Evolutionary conservation across 768 basidiomycete genomes (phyloP).

Genomic region (Cystoderma amianthinum): DNA sequence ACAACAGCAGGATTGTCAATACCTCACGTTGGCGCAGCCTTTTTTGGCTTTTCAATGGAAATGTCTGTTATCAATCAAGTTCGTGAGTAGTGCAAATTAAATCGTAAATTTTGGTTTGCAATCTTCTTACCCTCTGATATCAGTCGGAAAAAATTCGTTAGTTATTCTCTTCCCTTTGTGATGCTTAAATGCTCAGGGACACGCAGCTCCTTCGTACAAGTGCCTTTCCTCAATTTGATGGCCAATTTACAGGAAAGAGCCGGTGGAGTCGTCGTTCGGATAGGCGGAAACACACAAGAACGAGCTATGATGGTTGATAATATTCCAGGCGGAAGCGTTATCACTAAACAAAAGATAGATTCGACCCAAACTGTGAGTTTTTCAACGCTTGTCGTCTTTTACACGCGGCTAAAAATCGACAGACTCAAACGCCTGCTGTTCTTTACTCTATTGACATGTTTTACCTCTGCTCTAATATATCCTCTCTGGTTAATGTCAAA

Average conservation of each 20-base stretch:
- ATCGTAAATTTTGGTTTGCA: slow-evolving; percentile 8
- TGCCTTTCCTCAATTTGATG: slow-evolving; percentile 64
- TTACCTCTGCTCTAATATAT: slow-evolving; percentile 56
- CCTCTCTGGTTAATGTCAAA: slow-evolving; percentile 46
- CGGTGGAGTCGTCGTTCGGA: slow-evolving; percentile 46
- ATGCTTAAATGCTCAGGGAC: too few species aligned
- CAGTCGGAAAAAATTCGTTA: slow-evolving; percentile 50
- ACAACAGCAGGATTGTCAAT: slow-evolving; percentile 28
- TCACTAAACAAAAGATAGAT: slow-evolving; percentile 31
- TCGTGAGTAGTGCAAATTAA: slow-evolving; percentile 44
- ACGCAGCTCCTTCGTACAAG: slow-evolving; percentile 18
- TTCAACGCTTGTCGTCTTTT: neutral
- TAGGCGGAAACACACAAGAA: slow-evolving; percentile 71
- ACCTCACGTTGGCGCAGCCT: slow-evolving; percentile 38
- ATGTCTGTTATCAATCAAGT: slow-evolving; percentile 65
- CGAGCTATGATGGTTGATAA: slow-evolving; percentile 32
- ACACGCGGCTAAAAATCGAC: too few species aligned
- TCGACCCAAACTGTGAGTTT: neutral
- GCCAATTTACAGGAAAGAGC: slow-evolving; percentile 49
- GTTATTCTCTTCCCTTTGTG: too few species aligned
- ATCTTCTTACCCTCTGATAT: slow-evolving; percentile 2
- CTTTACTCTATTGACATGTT: slow-evolving; percentile 61
- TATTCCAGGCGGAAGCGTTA: slow-evolving; percentile 29
- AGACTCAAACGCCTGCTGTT: slow-evolving; percentile 63
- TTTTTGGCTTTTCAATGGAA: slow-evolving; percentile 73